These are phyloP conservation scores for Rhizopogon vesiculosus DNA, from an alignment of 768 basidiomycete species.

Conservation along the genomic window DNA sequence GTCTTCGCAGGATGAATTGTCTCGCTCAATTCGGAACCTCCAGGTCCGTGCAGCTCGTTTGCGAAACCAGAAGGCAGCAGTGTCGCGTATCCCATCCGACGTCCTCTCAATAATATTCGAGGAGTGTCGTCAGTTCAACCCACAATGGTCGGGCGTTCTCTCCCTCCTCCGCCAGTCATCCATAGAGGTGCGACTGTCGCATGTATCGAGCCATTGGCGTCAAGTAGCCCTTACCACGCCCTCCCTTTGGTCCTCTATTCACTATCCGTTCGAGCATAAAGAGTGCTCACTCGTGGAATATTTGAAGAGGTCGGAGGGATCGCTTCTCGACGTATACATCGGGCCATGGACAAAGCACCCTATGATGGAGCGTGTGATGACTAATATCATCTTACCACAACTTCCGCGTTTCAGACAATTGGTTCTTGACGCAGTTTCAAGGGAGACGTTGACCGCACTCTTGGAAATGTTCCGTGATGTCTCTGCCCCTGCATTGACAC, in stretches of 20 bases:
- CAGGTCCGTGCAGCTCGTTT: slow-evolving; percentile 25
- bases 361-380: slow-evolving; percentile 19
- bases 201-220: slow-evolving; percentile 31
- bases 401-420: slow-evolving; percentile 23
- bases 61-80: slow-evolving; percentile 21
- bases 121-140: slow-evolving; percentile 25
- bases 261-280: slow-evolving; percentile 24
- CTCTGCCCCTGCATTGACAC: slow-evolving; percentile 21
- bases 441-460: slow-evolving; percentile 22
- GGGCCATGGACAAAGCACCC: slow-evolving; percentile 28
- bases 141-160: slow-evolving; percentile 28
- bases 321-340: slow-evolving; percentile 27
- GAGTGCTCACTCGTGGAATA: slow-evolving; percentile 27
- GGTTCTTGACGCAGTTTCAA: slow-evolving; percentile 25
- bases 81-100: slow-evolving; percentile 26
- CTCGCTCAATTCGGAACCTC: slow-evolving; percentile 20
- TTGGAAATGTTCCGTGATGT: slow-evolving; percentile 19
- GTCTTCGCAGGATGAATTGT: slow-evolving; percentile 23
- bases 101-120: slow-evolving; percentile 28
- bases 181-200: slow-evolving; percentile 28
- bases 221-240: slow-evolving; percentile 28
- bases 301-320: slow-evolving; percentile 25
- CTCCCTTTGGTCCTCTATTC: slow-evolving; percentile 30
- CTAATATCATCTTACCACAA: slow-evolving; percentile 24
- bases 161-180: slow-evolving; percentile 28